Evolutionary conservation across 2,329 filamentous ascomycete species (phyloP).

Genomic region (Fonsecaea monophora): DNA sequence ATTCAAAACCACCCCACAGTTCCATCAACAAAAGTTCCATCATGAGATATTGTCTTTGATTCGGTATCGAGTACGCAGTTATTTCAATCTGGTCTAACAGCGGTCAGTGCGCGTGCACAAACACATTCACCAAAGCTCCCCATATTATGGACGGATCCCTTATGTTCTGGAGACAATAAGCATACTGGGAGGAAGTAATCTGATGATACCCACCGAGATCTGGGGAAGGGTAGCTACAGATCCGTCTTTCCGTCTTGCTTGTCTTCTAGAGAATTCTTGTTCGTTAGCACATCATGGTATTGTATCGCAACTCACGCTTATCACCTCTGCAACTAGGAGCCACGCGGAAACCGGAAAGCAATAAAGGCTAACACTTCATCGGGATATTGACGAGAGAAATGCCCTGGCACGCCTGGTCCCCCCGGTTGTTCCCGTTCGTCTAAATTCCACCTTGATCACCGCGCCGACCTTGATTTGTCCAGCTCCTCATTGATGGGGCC

Average conservation of each 20-base stretch:
- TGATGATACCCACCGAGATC: constrained; percentile 2
- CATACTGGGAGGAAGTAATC: background rate
- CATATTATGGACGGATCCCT: background rate
- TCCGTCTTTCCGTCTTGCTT: background rate
- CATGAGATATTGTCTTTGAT: background rate
- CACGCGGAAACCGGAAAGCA: background rate
- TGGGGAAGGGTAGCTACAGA: background rate
- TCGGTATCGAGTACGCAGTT: background rate
- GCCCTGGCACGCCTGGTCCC: background rate
- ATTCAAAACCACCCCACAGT: background rate
- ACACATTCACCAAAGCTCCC: background rate
- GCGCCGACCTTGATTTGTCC: background rate
- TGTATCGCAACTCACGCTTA: background rate
- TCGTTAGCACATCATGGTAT: background rate
- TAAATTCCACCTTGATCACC: background rate
- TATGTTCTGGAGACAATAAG: background rate
- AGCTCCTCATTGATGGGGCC: background rate
- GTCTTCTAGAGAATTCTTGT: background rate
- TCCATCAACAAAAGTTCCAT: constrained; percentile 1
- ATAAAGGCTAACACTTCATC: constrained; percentile 6
- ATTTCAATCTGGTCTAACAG: background rate
- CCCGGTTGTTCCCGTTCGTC: constrained; percentile 1
- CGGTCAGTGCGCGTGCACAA: background rate
- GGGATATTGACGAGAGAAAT: constrained; percentile 11
- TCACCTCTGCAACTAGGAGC: background rate